Base-by-base conservation (phyloP, 805 yeast species). In the Lipomyces sp. region DNA sequence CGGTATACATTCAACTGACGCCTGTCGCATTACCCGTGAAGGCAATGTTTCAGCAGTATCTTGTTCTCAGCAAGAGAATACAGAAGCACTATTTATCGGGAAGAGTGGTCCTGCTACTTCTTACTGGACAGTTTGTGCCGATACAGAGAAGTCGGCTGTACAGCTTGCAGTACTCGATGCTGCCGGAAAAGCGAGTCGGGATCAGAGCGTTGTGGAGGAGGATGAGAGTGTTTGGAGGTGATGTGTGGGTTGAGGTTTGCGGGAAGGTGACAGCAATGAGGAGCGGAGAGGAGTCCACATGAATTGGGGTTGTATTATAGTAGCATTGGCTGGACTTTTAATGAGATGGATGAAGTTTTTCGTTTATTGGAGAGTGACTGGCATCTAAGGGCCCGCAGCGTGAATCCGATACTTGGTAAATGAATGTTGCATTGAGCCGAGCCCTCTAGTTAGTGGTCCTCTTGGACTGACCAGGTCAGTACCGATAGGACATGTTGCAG, bases 121-220 rank as follows among this genome's bases (percentile, higher is more conserved):
- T 76, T 2, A 63, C 70, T 1, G 86, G 86, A 64, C 76, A 46
- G 62, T 76, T 56, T 59, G 70, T 59, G 61, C 68, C 73, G 5
- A 66, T 80, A n/a, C 74, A 76, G 49, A 68, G 83, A 51, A 68
- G 69, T 47, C 69, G 73, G 49, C 63, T 81, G 11, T 81, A 81
- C 59, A 71, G 70, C 33, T 63, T 78, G 3, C 63, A 81, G 21
- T 80, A 80, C 60, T 77, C 82, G 7, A 72, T 76, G 52, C 64
- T 80, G 18, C 84, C 84, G 1, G 65, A 65, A 13, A 61, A 63
- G 34, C 69, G 76, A 2, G 64, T 71, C 2, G 52, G 63, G 7
- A 53, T 60, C 8, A 21, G 45, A 19, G 57, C 49, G 42, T 45
- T 65, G 39, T 53, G 60, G 55, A n/a, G 41, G 19, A 39, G 37